Evolutionary conservation across 768 basidiomycete genomes (phyloP), one percentile per base, ranked within the genome.

Genomic region (Rubroboletus satanas): DNA sequence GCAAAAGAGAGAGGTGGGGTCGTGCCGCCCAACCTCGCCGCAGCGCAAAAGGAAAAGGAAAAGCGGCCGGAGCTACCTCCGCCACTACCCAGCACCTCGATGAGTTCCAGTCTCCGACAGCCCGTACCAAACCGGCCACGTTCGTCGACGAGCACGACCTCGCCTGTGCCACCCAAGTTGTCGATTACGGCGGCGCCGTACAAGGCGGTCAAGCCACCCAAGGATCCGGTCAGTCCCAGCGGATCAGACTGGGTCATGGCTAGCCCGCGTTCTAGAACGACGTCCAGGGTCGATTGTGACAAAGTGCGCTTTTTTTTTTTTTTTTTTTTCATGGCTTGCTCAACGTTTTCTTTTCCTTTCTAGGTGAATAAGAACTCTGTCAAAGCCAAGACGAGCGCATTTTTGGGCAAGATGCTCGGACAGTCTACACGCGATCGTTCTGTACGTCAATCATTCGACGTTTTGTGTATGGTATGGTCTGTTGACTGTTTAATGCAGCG

Each of bases 341-440:
- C 41, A 62, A 49, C 45, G 8, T 21, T 46, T 12, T 32, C 26
- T 33, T 28, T 23, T 29, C 5, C 5, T 26, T 23, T 2, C 12
- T 9, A 70, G 69, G 15, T 72, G 29, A 63, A 74, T 11, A 90
- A 81, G 67, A 79, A 82, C 11, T 83, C 88, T 7, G 84, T 92
- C 54, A 74, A 88, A 58, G 79, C 83, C 36, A 92, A 89, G 68
- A 89, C 88, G n/a, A 87, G 81, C 62, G 87, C 87, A 44, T 84
- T 93, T 66, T 75, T 87, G 59, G 88, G 88, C 3, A 90, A 85
- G 71, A 86, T 93, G 84, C 72, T 86, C 37, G 88, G 88, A 4
- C 80, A 85, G 61, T 77, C 73, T 45, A 77, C 82, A 31, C 78
- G 87, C 46, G 87, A 90, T 67, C 82, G 86, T 71, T 84, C 83